phyloP scores from a whole-genome alignment of 1,284 basidiomycete genomes.

The Lentinula novae-zelandiae region DNA sequence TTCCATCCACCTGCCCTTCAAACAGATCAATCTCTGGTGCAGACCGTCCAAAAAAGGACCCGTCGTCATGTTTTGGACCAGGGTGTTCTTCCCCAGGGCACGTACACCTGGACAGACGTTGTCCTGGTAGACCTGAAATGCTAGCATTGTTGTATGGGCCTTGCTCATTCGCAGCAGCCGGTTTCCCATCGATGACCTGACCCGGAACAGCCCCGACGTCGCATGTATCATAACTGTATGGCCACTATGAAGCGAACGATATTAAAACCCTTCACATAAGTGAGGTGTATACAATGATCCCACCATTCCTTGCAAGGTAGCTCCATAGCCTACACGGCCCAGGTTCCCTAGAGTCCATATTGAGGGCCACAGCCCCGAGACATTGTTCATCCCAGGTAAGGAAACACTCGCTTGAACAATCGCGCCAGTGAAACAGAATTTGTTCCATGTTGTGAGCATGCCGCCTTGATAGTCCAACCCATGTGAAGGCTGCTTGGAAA shows the following conservation, averaged over 20 bases:
- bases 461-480: slow-evolving; percentile 61
- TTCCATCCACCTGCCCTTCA: slow-evolving; percentile 51
- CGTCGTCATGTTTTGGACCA: slow-evolving; percentile 55
- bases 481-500: slow-evolving; percentile 47
- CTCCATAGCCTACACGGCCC: slow-evolving; percentile 48
- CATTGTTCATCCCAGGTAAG: slow-evolving; percentile 50
- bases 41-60: slow-evolving; percentile 66
- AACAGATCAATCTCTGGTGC: slow-evolving; percentile 80
- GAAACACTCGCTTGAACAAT: slow-evolving; percentile 34
- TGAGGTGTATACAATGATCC: slow-evolving; percentile 21
- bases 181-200: slow-evolving; percentile 34
- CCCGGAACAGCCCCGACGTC: slow-evolving; percentile 55
- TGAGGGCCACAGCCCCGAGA: slow-evolving; percentile 33
- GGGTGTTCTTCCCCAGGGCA: slow-evolving; percentile 55
- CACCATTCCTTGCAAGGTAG: slow-evolving; percentile 47
- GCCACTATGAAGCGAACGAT: slow-evolving; percentile 25
- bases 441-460: slow-evolving; percentile 50
- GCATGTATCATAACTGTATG: slow-evolving; percentile 44
- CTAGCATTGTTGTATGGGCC: slow-evolving; percentile 1
- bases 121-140: slow-evolving; percentile 46
- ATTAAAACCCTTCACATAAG: neutral
- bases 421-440: slow-evolving; percentile 72
- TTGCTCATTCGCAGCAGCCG: slow-evolving; percentile 4
- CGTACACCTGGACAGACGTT: slow-evolving; percentile 52
- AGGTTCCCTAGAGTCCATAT: slow-evolving; percentile 50